Evolutionary conservation across 257 asterid species (phyloP).

Genomic region (Gentiana straminea): DNA sequence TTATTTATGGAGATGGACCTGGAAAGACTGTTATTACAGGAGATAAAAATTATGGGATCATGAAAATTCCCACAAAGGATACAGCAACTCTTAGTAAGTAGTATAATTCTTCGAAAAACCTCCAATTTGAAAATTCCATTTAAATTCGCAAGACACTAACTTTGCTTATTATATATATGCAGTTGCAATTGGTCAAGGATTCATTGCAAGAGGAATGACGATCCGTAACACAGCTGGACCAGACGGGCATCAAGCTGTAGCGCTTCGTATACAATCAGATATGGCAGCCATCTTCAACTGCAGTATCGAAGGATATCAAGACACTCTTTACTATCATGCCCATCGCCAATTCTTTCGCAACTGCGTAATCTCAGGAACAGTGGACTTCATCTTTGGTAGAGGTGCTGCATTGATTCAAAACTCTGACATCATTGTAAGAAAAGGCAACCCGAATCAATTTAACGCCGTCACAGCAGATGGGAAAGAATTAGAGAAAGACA

Average conservation of each 20-base stretch:
- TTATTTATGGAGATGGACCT: slow-evolving; percentile 79
- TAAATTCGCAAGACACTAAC: neutral
- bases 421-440: slow-evolving; percentile 41
- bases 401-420: slow-evolving; percentile 57
- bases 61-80: slow-evolving; percentile 30
- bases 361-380: slow-evolving; percentile 59
- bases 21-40: slow-evolving; percentile 51
- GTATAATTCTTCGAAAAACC: neutral
- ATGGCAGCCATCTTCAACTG: slow-evolving; percentile 51
- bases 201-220: slow-evolving; percentile 46
- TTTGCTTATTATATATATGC: neutral
- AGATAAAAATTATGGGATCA: slow-evolving; percentile 13
- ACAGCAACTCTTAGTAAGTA: slow-evolving; percentile 52
- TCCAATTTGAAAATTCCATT: neutral
- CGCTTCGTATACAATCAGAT: slow-evolving; percentile 40
- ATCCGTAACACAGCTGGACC: slow-evolving; percentile 64
- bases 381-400: slow-evolving; percentile 72
- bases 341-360: slow-evolving; percentile 51
- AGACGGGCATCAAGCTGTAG: slow-evolving; percentile 64
- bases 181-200: slow-evolving; percentile 35
- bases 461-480: slow-evolving; percentile 76
- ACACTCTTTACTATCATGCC: slow-evolving; percentile 55
- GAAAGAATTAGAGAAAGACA: slow-evolving; percentile 12
- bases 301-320: slow-evolving; percentile 62
- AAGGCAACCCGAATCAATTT: slow-evolving; percentile 25